Base-by-base conservation (phyloP, 108 stramenopile species). In the Pseudonitzschia delicatissima region DNA sequence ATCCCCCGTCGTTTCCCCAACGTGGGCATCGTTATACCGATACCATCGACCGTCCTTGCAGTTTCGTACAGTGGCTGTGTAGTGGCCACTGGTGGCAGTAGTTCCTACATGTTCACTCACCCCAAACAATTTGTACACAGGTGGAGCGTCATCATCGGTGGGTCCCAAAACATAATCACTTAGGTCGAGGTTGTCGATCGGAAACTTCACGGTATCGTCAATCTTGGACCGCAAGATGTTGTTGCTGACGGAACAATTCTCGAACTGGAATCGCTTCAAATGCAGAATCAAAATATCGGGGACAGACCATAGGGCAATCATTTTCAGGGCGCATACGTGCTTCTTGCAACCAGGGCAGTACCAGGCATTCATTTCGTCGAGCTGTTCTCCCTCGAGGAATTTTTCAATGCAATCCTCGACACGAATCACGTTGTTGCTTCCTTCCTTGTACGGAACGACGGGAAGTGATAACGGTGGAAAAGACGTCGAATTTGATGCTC, bases 401-500 rank as follows among this genome's bases (percentile, higher is more conserved):
- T 84, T 85, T 70, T 89, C 87, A n/a, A 92, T 70, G 49, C 88
- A 89, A 68, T 86, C 81, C 50, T 82, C 66, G 18, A 92, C 74
- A 34, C 64, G 62, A 13, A 88, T 81, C 4, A 23, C 29, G n/a
- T 32, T 65, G 18, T 6, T 32, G 3, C 2, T 26, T 13, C 42
- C 48, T 13, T 76, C 69, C 51, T 79, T 68, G 33, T 88, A 67
- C 18, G 57, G 73, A 1, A 80, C 81, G 5, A 97, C 61, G 17
- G 96, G 94, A 8, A 97, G 65, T 11, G 85, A 87, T n/a, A 44
- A 95, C 82, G 15, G 87, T 78, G 20, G 88, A 88, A 74, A 78
- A 97, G 2, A 92, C 88, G 66, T 97, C 96, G 77, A 95, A 97
- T 47, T 91, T 97, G 63, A 94, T 82, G 45, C 82, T 83, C 62